Percentiles rank a stretch among this genome's conserved stretches.
Evolutionary conservation across 805 yeast genomes (phyloP).

Genomic region (Metschnikowia baotianmanensis): DNA sequence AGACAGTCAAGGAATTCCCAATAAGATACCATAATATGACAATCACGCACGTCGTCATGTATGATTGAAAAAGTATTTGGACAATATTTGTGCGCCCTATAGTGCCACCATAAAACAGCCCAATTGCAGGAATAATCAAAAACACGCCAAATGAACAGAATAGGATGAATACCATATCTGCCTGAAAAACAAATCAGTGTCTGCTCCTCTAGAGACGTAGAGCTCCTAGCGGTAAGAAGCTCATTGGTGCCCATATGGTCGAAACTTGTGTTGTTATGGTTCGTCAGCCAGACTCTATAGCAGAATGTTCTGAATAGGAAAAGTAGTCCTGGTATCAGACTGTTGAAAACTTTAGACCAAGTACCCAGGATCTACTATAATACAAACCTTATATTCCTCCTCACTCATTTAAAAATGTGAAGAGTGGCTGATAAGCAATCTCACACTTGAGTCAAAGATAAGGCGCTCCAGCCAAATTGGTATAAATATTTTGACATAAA

Average conservation of each 20-base stretch:
- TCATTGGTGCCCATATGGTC: constrained; percentile 1
- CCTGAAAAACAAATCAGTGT: constrained; percentile 35
- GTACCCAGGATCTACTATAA: too few species aligned
- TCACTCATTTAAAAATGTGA: too few species aligned
- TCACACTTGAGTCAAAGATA: neutral
- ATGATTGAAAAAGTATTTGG: constrained; percentile 44
- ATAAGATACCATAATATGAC: constrained; percentile 45
- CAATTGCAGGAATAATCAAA: constrained; percentile 47
- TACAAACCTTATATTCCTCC: neutral
- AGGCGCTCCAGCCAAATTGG: neutral
- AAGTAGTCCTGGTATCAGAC: too few species aligned
- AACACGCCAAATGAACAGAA: constrained; percentile 49
- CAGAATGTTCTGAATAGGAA: too few species aligned
- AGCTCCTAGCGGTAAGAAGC: constrained; percentile 6
- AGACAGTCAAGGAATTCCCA: constrained; percentile 44
- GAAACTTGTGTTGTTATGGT: constrained; percentile 1
- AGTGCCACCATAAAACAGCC: constrained; percentile 44
- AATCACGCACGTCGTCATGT: constrained; percentile 38
- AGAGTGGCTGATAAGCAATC: neutral
- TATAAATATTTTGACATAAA: too few species aligned
- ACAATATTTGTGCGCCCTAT: constrained; percentile 42
- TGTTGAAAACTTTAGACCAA: too few species aligned
- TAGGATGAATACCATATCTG: constrained; percentile 51
- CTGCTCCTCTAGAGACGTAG: constrained; percentile 28
- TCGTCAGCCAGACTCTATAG: too few species aligned